Evolutionary conservation across 129 eudicot species (phyloP).

Genomic region (Helianthus tuberosus): DNA sequence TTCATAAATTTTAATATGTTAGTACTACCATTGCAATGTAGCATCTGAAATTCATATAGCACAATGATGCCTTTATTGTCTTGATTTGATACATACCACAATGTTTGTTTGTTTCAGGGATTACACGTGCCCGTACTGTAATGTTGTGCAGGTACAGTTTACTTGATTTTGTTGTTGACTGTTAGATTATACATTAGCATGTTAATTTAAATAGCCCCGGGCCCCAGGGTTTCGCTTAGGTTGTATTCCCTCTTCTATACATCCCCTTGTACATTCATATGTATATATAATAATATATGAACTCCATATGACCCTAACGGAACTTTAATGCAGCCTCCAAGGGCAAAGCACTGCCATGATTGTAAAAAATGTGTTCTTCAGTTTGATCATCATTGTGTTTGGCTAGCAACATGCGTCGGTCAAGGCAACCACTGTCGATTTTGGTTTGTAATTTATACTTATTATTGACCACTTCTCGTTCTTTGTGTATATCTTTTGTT

Average conservation of each 20-base stretch:
- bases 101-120: slow-evolving; percentile 57
- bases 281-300: too few relatives aligned
- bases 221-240: too few relatives aligned
- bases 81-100: not conserved
- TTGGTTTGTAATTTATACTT: slow-evolving; percentile 51
- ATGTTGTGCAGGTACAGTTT: slow-evolving; percentile 72
- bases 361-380: slow-evolving; percentile 99
- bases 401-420: slow-evolving; percentile 97
- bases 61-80: not conserved
- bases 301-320: not conserved
- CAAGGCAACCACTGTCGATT: slow-evolving; percentile 91
- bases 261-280: too few relatives aligned
- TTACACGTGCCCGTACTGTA: slow-evolving; percentile 79
- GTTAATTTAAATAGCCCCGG: too few relatives aligned
- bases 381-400: slow-evolving; percentile 98
- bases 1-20: not conserved
- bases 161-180: not conserved
- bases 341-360: slow-evolving; percentile 97
- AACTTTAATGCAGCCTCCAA: slow-evolving; percentile 79
- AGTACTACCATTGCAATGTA: not conserved
- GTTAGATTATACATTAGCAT: too few relatives aligned
- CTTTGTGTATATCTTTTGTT: slow-evolving; percentile 1
- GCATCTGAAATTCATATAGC: too few relatives aligned
- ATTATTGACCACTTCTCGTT: not conserved
- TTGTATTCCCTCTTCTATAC: too few relatives aligned